These are phyloP conservation scores for Tubosaeta sp. DNA, from an alignment of 768 basidiomycete species.

Conservation along the genomic window DNA sequence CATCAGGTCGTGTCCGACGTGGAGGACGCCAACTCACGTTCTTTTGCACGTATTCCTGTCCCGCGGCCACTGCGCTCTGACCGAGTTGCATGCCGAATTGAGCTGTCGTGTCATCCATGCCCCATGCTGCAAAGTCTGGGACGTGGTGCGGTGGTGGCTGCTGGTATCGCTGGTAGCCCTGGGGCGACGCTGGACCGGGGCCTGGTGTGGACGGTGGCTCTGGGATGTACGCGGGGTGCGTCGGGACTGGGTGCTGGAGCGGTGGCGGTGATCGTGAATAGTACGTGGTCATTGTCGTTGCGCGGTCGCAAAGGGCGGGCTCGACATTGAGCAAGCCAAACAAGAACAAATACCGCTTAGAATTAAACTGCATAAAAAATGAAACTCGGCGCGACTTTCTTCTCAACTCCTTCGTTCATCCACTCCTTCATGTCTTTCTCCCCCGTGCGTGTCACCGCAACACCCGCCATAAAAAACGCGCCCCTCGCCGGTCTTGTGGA, in stretches of 20 bases:
- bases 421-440: slow-evolving; percentile 37
- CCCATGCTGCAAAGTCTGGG: slow-evolving; percentile 65
- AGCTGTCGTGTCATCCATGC: slow-evolving; percentile 89
- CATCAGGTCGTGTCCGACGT: slow-evolving; percentile 3
- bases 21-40: slow-evolving; percentile 55
- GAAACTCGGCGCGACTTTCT: background rate
- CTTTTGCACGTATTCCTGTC: slow-evolving; percentile 93
- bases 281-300: slow-evolving; percentile 28
- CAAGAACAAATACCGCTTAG: slow-evolving; percentile 15
- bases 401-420: slow-evolving; percentile 15
- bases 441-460: slow-evolving; percentile 58
- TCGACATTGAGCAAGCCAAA: slow-evolving; percentile 10
- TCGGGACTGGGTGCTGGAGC: slow-evolving; percentile 83
- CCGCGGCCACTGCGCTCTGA: slow-evolving; percentile 84
- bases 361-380: slow-evolving; percentile 15
- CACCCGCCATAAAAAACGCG: slow-evolving; percentile 80
- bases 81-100: slow-evolving; percentile 97
- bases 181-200: slow-evolving; percentile 66
- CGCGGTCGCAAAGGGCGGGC: background rate
- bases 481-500: slow-evolving; percentile 79
- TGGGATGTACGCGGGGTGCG: slow-evolving; percentile 81
- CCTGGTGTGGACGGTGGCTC: slow-evolving; percentile 72
- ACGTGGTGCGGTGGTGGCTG: slow-evolving; percentile 35
- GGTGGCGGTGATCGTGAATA: slow-evolving; percentile 66
- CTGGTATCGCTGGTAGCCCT: slow-evolving; percentile 37